phyloP scores from a whole-genome alignment of 352 stramenopile genomes.

The Aphanomyces cochlioides region DNA sequence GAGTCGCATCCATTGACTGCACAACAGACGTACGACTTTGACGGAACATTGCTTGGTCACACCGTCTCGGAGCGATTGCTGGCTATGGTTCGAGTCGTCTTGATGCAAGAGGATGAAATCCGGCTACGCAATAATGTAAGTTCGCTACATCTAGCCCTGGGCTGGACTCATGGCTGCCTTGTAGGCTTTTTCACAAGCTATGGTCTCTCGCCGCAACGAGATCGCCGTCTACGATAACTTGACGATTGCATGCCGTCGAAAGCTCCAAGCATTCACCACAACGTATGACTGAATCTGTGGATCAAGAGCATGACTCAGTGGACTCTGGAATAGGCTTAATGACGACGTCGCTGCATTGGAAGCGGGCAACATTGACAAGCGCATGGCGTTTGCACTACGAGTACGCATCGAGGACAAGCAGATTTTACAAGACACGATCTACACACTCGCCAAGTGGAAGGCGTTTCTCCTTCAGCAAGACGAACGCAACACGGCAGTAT shows the following conservation, averaged over 20 bases:
- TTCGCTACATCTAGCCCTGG: neutral
- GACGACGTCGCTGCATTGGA: constrained; percentile 41
- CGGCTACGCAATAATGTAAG: constrained; percentile 45
- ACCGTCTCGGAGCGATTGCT: constrained; percentile 59
- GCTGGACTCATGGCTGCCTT: too few relatives aligned
- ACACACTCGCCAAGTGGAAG: constrained; percentile 48
- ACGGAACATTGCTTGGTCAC: constrained; percentile 48
- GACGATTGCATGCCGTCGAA: constrained; percentile 41
- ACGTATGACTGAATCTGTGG: constrained; percentile 35
- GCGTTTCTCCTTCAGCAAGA: constrained; percentile 29
- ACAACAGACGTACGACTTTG: constrained; percentile 70
- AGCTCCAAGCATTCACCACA: constrained; percentile 45
- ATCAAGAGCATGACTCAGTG: neutral
- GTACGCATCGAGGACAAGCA: constrained; percentile 55
- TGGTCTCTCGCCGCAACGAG: constrained; percentile 51
- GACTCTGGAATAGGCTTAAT: constrained; percentile 37
- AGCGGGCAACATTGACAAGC: constrained; percentile 32
- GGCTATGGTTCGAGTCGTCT: constrained; percentile 52
- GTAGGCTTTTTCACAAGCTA: constrained; percentile 42
- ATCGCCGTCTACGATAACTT: constrained; percentile 53
- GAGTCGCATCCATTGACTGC: constrained; percentile 52
- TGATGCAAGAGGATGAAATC: constrained; percentile 56
- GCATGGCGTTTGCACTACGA: constrained; percentile 40
- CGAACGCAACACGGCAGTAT: constrained; percentile 32
- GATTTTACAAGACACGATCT: constrained; percentile 38